phyloP scores from a whole-genome alignment of 495 filamentous ascomycete species.

The Aspergillus steynii region DNA sequence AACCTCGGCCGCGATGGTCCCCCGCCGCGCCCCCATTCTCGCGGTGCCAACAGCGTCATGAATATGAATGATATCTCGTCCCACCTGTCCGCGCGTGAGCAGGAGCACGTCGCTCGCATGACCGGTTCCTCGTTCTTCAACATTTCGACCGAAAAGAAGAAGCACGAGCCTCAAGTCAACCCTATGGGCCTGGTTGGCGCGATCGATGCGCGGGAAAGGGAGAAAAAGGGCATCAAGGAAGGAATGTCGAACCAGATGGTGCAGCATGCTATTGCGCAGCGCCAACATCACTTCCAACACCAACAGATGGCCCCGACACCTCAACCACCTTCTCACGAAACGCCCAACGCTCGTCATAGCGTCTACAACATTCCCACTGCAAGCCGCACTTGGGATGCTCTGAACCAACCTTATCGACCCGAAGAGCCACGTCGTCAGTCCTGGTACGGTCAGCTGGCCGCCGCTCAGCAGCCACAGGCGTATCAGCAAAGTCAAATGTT shows the following conservation, averaged over 20 bases:
- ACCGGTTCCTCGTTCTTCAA: constrained; percentile 82
- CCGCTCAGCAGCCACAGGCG: constrained; percentile 20
- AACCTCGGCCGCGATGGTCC: constrained; percentile 38
- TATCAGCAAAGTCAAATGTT: constrained; percentile 33
- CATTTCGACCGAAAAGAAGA: constrained; percentile 56
- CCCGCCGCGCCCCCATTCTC: constrained; percentile 51
- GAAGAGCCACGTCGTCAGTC: constrained; percentile 43
- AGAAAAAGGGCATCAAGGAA: constrained; percentile 70
- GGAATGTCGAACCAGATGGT: constrained; percentile 71
- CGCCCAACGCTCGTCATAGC: constrained; percentile 11
- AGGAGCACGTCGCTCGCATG: constrained; percentile 86
- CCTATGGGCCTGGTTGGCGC: constrained; percentile 69
- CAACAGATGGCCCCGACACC: constrained; percentile 19
- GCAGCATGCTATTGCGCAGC: constrained; percentile 75
- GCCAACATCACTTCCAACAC: constrained; percentile 59
- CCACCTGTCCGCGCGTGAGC: constrained; percentile 86
- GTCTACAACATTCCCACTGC: constrained; percentile 44
- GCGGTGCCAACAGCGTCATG: constrained; percentile 45
- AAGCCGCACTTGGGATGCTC: constrained; percentile 45
- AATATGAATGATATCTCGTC: constrained; percentile 56
- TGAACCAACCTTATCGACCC: constrained; percentile 35
- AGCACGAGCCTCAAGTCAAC: constrained; percentile 42
- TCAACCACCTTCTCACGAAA: constrained; percentile 14
- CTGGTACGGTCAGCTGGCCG: constrained; percentile 39
- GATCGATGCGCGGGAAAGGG: constrained; percentile 73